These are phyloP conservation scores for Basipetospora chlamydospora DNA, from an alignment of 2,329 filamentous ascomycete species.

Conservation along the genomic window DNA sequence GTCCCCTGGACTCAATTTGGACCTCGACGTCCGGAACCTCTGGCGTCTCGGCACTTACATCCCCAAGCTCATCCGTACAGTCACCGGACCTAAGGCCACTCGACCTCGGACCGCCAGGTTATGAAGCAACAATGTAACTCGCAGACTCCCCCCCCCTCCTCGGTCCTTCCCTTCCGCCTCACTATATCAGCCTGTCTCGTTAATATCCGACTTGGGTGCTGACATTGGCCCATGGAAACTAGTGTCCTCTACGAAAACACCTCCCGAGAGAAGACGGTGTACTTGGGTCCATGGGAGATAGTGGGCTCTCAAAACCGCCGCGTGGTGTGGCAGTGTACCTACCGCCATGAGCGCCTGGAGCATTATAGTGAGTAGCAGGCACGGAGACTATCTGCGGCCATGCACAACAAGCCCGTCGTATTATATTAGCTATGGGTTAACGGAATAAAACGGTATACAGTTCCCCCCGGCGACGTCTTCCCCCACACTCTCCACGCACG, in stretches of 20 bases:
- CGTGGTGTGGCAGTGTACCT: slow-evolving; percentile 38
- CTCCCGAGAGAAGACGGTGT: slow-evolving; percentile 31
- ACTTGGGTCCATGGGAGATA: slow-evolving; percentile 39
- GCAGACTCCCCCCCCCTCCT: slow-evolving; percentile 10
- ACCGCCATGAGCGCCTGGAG: slow-evolving; percentile 35
- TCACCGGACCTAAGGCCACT: slow-evolving; percentile 25
- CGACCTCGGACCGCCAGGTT: slow-evolving; percentile 37
- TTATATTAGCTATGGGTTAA: slow-evolving; percentile 3
- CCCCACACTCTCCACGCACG: slow-evolving; percentile 35
- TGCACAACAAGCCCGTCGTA: slow-evolving; percentile 4
- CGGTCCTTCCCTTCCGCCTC: not conserved
- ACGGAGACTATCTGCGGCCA: not conserved
- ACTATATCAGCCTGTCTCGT: no score
- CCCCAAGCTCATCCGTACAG: slow-evolving; percentile 24
- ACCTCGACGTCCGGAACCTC: slow-evolving; percentile 20
- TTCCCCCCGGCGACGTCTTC: slow-evolving; percentile 31
- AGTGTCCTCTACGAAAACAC: slow-evolving; percentile 38
- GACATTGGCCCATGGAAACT: slow-evolving; percentile 3
- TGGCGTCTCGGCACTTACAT: slow-evolving; percentile 25
- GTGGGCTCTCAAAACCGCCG: slow-evolving; percentile 31
- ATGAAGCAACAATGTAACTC: slow-evolving; percentile 37
- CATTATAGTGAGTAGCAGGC: slow-evolving; percentile 32
- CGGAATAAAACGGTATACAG: slow-evolving; percentile 17
- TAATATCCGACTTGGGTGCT: not conserved
- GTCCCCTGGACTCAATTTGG: slow-evolving; percentile 29